These are phyloP conservation scores for Piper betle DNA, from an alignment of 164 flowering plant genomes.

Conservation along the genomic window DNA sequence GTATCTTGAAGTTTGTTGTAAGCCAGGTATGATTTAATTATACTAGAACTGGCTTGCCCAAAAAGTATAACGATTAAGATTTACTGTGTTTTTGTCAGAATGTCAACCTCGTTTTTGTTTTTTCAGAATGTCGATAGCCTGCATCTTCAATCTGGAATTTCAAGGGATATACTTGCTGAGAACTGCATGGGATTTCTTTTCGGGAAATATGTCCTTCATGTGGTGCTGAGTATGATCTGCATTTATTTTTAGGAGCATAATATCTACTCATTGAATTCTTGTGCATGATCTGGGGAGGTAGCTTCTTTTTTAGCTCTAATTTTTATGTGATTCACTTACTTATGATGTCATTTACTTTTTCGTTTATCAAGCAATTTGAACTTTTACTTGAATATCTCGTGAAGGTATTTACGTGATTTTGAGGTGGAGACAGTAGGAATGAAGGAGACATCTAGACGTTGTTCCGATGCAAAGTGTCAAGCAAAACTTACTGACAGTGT, in stretches of 20 bases:
- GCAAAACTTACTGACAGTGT: constrained; percentile 80
- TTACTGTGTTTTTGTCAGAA: too few relatives aligned
- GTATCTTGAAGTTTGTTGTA: constrained; percentile 69
- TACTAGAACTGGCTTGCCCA: background rate
- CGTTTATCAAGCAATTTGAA: background rate
- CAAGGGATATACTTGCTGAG: constrained; percentile 93
- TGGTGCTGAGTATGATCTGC: constrained; percentile 66
- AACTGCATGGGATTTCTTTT: constrained; percentile 94
- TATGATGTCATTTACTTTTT: background rate
- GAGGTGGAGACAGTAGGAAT: constrained; percentile 96
- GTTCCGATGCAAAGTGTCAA: constrained; percentile 51
- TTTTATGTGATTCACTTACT: background rate
- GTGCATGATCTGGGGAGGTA: background rate
- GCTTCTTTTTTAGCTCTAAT: background rate
- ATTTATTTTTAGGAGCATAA: background rate
- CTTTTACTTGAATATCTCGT: background rate
- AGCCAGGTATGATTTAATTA: constrained; percentile 52
- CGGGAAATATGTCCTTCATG: constrained; percentile 84
- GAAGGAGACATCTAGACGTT: constrained; percentile 84
- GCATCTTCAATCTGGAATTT: constrained; percentile 95
- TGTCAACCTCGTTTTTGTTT: constrained; percentile 1
- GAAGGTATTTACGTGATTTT: constrained; percentile 86
- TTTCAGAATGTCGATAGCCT: constrained; percentile 89
- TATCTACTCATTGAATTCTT: background rate
- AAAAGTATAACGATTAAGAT: too few relatives aligned